These are phyloP conservation scores for Diaporthe sp. DNA, from an alignment of 2,329 filamentous ascomycete species.

Conservation along the genomic window DNA sequence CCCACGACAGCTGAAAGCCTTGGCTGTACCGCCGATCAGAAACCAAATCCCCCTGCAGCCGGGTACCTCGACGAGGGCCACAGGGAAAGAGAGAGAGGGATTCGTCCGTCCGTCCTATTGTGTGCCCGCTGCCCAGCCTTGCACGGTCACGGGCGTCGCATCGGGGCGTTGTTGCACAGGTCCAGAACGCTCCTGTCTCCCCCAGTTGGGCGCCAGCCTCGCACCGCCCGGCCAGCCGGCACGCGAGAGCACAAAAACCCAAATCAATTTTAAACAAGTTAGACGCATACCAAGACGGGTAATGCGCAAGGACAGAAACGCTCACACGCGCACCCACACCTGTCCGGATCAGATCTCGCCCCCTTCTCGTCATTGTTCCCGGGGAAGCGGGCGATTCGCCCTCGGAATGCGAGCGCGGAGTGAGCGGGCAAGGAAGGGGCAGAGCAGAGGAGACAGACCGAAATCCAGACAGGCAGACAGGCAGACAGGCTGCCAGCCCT, in stretches of 20 bases:
- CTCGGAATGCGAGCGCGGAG: conserved; percentile 10
- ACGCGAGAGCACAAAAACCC: background rate
- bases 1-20: conserved; percentile 25
- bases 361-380: background rate
- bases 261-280: conserved; percentile 31
- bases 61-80: conserved; percentile 10
- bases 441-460: background rate
- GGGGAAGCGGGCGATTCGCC: conserved; percentile 23
- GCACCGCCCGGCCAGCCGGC: conserved; percentile 24
- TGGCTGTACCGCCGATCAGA: conserved; percentile 32
- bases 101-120: conserved; percentile 24
- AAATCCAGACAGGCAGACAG: background rate
- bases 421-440: background rate
- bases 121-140: conserved; percentile 31
- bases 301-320: conserved; percentile 29
- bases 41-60: conserved; percentile 25
- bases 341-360: background rate
- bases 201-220: conserved; percentile 19
- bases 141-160: conserved; percentile 31
- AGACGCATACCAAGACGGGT: conserved; percentile 34
- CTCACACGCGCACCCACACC: background rate
- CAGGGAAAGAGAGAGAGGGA: background rate
- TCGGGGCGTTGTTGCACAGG: conserved; percentile 24
- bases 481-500: background rate
- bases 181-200: conserved; percentile 9